Evolutionary conservation across 1,139 yeast genomes (phyloP).

Genomic region (Groenewaldozyma auringiensis): DNA sequence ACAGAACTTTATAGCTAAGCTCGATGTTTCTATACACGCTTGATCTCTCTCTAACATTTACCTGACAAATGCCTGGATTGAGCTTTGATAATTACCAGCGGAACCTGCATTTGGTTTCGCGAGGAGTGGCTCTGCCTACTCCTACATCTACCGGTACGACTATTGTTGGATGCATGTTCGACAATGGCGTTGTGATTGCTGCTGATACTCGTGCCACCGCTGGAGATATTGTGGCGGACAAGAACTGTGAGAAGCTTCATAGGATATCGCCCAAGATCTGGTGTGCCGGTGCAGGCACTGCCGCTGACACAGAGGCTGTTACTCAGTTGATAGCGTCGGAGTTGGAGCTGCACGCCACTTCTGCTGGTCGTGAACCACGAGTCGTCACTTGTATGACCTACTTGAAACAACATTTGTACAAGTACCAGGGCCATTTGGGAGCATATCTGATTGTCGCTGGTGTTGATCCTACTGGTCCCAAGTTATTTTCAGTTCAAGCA

Average conservation of each 20-base stretch:
- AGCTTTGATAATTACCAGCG: constrained; percentile 91
- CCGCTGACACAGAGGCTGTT: constrained; percentile 98
- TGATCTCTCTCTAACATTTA: too few species aligned
- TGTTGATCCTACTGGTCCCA: constrained; percentile 93
- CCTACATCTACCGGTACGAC: constrained; percentile 98
- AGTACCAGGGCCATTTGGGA: constrained; percentile 94
- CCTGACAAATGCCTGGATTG: constrained; percentile 68
- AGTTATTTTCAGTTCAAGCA: constrained; percentile 87
- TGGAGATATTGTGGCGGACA: constrained; percentile 94
- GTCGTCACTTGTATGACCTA: constrained; percentile 90
- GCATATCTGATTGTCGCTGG: constrained; percentile 97
- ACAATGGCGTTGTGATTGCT: constrained; percentile 93
- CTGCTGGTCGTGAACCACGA: constrained; percentile 79
- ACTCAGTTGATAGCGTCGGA: constrained; percentile 89
- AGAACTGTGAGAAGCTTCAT: constrained; percentile 94
- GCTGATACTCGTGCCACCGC: constrained; percentile 98
- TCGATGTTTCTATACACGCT: too few species aligned
- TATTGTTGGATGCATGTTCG: constrained; percentile 88
- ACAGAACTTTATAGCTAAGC: too few species aligned
- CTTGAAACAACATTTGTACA: constrained; percentile 90
- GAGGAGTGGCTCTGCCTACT: constrained; percentile 70
- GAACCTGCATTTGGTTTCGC: constrained; percentile 60
- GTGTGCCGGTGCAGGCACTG: constrained; percentile 99
- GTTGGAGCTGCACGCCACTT: constrained; percentile 78
- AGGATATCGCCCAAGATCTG: constrained; percentile 87